These are phyloP conservation scores for Galerina sulciceps DNA, from an alignment of 768 basidiomycete genomes.

Conservation along the genomic window DNA sequence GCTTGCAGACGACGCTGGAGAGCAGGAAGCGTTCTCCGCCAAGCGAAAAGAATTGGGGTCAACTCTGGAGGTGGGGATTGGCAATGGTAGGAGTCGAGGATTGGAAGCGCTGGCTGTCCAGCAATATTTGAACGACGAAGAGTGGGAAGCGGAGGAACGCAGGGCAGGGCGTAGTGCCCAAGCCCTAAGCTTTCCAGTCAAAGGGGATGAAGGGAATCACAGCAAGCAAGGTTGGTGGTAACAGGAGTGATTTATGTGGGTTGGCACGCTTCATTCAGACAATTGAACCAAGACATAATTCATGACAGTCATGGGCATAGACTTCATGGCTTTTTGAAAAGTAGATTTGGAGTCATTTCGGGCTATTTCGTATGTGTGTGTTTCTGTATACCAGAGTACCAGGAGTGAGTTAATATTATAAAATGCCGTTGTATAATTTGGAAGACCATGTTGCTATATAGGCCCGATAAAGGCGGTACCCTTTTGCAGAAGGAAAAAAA, in stretches of 20 bases:
- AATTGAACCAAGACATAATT: too few species aligned
- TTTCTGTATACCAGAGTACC: too few species aligned
- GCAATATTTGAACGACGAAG: slow-evolving; percentile 67
- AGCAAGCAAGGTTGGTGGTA: slow-evolving; percentile 1
- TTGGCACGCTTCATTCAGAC: too few species aligned
- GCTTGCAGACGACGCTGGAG: slow-evolving; percentile 53
- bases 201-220: neutral
- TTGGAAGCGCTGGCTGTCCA: slow-evolving; percentile 59
- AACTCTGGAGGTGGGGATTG: slow-evolving; percentile 5
- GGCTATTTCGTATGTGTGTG: too few species aligned
- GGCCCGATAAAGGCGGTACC: too few species aligned
- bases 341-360: too few species aligned
- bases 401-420: too few species aligned
- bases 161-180: slow-evolving; percentile 28
- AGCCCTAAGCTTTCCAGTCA: slow-evolving; percentile 18
- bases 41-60: slow-evolving; percentile 36
- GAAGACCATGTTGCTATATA: too few species aligned
- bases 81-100: neutral
- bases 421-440: too few species aligned
- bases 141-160: slow-evolving; percentile 60
- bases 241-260: neutral
- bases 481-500: too few species aligned
- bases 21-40: slow-evolving; percentile 27
- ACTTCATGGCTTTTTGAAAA: too few species aligned
- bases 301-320: too few species aligned